A percentile compares a stretch with the other conserved stretches of the same genome.
phyloP scores from a whole-genome alignment of 23 red algal species.

The Gracilaria gracilis region DNA sequence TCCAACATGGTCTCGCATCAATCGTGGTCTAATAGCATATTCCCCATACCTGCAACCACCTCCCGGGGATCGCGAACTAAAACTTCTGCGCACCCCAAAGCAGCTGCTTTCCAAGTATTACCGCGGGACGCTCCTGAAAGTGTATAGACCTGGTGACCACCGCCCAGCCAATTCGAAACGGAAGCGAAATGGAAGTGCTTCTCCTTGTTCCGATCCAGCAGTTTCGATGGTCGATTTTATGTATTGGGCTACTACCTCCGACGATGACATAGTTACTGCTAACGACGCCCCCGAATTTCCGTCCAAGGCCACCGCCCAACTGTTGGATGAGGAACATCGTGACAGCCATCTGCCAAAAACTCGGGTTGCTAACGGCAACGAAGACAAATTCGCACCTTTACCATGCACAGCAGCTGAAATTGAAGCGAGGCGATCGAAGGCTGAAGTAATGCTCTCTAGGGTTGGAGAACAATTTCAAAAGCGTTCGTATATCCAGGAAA shows the following conservation, averaged over 20 bases:
- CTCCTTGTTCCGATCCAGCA: not conserved
- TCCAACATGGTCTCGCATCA: constrained; percentile 29
- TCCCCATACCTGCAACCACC: constrained; percentile 43
- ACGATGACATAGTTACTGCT: not conserved
- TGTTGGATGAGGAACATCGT: not conserved
- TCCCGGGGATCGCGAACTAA: constrained; percentile 22
- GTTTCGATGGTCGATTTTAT: constrained; percentile 28
- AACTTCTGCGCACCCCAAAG: not conserved
- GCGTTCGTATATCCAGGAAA: not conserved
- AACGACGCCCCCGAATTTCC: not conserved
- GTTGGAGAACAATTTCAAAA: not conserved
- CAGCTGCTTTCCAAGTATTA: constrained; percentile 39
- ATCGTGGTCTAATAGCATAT: constrained; percentile 41
- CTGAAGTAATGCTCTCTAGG: constrained; percentile 4
- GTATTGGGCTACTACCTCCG: constrained; percentile 52
- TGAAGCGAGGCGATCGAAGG: constrained; percentile 22
- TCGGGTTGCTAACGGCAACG: not conserved
- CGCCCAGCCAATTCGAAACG: not conserved
- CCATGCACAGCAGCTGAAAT: constrained; percentile 7
- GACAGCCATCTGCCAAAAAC: too few relatives aligned
- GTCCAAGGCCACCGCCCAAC: not conserved
- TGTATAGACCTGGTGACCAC: constrained; percentile 32
- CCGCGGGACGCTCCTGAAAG: constrained; percentile 34
- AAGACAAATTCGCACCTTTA: not conserved
- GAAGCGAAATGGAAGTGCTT: not conserved